A percentile compares a stretch with the other conserved stretches of the same genome.
These are phyloP conservation scores for Thelephora terrestris DNA, from an alignment of 1,284 basidiomycete species.

Conservation along the genomic window DNA sequence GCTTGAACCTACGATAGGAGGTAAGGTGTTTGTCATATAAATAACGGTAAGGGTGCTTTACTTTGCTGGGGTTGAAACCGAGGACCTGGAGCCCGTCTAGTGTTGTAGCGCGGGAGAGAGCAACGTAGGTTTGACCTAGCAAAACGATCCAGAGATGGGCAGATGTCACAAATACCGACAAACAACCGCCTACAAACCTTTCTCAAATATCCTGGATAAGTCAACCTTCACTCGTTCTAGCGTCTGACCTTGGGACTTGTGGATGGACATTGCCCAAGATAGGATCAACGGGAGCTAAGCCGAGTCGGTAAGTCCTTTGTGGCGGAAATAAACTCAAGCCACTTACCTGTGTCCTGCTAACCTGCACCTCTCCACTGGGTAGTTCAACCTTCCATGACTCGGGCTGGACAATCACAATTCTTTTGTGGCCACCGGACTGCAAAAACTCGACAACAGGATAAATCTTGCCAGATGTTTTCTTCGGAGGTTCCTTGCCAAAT, in stretches of 20 bases:
- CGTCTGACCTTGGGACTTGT: constrained; percentile 90
- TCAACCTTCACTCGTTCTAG: constrained; percentile 82
- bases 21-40: neutral
- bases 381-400: constrained; percentile 83
- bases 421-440: constrained; percentile 27
- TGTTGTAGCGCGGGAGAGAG: constrained; percentile 83
- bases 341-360: constrained; percentile 58
- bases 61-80: constrained; percentile 69
- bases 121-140: constrained; percentile 71
- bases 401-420: constrained; percentile 38
- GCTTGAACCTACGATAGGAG: constrained; percentile 23
- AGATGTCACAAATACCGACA: neutral
- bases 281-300: constrained; percentile 69
- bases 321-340: neutral
- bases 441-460: constrained; percentile 28
- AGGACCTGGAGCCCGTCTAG: constrained; percentile 78
- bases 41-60: constrained; percentile 22
- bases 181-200: constrained; percentile 40
- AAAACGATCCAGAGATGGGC: neutral
- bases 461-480: constrained; percentile 3
- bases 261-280: constrained; percentile 90
- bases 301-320: constrained; percentile 3
- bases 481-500: constrained; percentile 1
- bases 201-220: constrained; percentile 78
- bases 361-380: constrained; percentile 75